Evolutionary conservation across 2,329 filamentous ascomycete genomes (phyloP).

Genomic region (Ceratocystis huliohia): DNA sequence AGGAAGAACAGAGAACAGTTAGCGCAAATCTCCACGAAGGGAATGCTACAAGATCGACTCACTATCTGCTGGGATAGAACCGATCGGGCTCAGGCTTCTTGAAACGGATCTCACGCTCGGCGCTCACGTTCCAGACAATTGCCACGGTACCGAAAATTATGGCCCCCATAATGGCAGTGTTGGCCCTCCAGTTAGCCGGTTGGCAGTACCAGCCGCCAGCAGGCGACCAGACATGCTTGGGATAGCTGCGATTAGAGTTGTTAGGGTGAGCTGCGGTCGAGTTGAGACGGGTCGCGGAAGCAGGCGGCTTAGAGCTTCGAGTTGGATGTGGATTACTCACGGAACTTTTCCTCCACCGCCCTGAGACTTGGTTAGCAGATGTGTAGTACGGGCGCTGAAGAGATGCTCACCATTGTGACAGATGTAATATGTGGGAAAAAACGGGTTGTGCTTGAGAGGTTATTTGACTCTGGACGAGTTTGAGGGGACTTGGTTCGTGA

Average conservation of each 20-base stretch:
- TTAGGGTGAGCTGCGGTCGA: slow-evolving; percentile 5
- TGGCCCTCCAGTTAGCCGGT: slow-evolving; percentile 86
- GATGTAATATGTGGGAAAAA: neutral
- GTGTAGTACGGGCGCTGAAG: neutral
- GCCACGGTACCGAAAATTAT: slow-evolving; percentile 56
- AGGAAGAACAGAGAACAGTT: neutral
- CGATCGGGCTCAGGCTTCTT: slow-evolving; percentile 63
- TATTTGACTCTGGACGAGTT: neutral
- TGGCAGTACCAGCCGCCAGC: slow-evolving; percentile 95
- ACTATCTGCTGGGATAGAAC: slow-evolving; percentile 80
- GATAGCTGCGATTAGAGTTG: slow-evolving; percentile 49
- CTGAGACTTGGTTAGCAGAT: neutral
- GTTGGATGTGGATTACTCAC: slow-evolving; percentile 13
- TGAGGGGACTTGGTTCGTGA: neutral
- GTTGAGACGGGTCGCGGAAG: neutral
- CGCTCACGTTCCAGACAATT: slow-evolving; percentile 58
- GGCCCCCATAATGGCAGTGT: slow-evolving; percentile 65
- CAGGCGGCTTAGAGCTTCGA: neutral
- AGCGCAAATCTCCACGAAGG: neutral
- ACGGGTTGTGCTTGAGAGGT: neutral
- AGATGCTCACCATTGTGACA: neutral
- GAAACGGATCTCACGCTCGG: slow-evolving; percentile 58
- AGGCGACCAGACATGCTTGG: slow-evolving; percentile 98
- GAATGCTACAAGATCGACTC: slow-evolving; percentile 30
- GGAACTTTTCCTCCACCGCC: slow-evolving; percentile 19